A percentile compares a stretch with the other conserved stretches of the same genome.
These are phyloP conservation scores for Forsythia viridissima DNA, from an alignment of 257 asterid species.

Conservation along the genomic window DNA sequence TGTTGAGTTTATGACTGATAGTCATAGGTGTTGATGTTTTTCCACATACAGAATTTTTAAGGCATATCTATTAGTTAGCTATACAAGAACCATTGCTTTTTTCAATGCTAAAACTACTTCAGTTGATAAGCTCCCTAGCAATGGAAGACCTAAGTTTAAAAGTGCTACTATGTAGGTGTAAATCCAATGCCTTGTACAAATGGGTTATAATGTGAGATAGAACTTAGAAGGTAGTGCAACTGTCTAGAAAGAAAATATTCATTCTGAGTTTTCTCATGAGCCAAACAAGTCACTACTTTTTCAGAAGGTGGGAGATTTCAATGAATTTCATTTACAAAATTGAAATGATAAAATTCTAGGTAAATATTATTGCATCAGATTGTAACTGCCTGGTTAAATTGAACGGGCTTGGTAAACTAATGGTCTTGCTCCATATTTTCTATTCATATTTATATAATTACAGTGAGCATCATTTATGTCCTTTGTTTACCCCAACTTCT, in stretches of 20 bases:
- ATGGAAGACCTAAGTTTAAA: not conserved
- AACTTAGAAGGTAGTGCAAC: not conserved
- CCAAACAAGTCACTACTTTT: not conserved
- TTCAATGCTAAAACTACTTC: no score
- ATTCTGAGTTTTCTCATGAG: not conserved
- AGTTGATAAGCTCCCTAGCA: not conserved
- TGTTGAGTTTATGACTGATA: no score
- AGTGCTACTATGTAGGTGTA: not conserved
- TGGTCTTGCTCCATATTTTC: no score
- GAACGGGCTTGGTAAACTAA: no score
- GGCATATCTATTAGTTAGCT: no score
- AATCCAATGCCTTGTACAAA: not conserved
- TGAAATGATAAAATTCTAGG: not conserved
- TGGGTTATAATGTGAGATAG: not conserved
- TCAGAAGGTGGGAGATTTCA: not conserved
- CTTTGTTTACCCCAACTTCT: constrained; percentile 9
- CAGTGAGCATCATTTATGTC: constrained; percentile 3
- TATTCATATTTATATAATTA: constrained; percentile 36
- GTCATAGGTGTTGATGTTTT: no score
- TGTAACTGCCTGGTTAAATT: no score
- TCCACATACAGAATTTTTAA: no score
- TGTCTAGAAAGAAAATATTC: not conserved
- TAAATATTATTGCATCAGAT: not conserved
- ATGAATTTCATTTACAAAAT: not conserved
- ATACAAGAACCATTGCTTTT: no score